Evolutionary conservation across 1,284 basidiomycete genomes (phyloP).

Genomic region (Apiotrichum gamsii): DNA sequence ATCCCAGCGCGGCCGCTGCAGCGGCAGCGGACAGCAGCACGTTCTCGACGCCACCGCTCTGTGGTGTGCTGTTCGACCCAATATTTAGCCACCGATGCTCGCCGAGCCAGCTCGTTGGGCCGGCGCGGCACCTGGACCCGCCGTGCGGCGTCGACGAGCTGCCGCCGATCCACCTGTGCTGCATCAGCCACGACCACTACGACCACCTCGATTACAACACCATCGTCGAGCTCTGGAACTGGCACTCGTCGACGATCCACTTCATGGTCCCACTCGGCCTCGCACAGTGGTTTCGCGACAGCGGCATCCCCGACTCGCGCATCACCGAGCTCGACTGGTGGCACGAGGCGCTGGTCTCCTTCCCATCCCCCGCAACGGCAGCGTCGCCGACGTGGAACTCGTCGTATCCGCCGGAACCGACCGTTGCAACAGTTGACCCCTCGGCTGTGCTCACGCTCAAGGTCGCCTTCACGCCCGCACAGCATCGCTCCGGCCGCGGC

Average conservation of each 20-base stretch:
- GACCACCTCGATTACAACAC: slow-evolving; percentile 47
- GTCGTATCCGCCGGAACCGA: not conserved
- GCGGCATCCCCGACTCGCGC: slow-evolving; percentile 34
- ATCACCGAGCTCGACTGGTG: slow-evolving; percentile 47
- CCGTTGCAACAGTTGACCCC: slow-evolving; percentile 5
- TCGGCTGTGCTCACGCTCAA: slow-evolving; percentile 30
- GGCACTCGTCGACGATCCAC: slow-evolving; percentile 36
- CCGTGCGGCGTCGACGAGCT: slow-evolving; percentile 42
- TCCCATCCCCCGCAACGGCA: slow-evolving; percentile 12
- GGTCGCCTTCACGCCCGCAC: slow-evolving; percentile 44
- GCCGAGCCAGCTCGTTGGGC: slow-evolving; percentile 43
- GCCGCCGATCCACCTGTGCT: slow-evolving; percentile 40
- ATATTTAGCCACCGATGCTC: slow-evolving; percentile 47
- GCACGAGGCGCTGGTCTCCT: slow-evolving; percentile 38
- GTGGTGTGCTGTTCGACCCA: slow-evolving; percentile 43
- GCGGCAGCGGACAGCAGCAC: too few species aligned
- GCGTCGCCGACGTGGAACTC: not conserved
- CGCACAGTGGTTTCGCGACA: slow-evolving; percentile 39
- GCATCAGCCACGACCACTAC: slow-evolving; percentile 47
- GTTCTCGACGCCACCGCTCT: slow-evolving; percentile 7
- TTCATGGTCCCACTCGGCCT: slow-evolving; percentile 45
- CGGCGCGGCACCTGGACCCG: slow-evolving; percentile 38
- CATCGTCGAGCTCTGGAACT: slow-evolving; percentile 43
- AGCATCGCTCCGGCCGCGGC: slow-evolving; percentile 45
- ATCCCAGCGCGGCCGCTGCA: slow-evolving; percentile 1